Conservation (phyloP, 2,329 filamentous ascomycete genomes). For the Alternaria panax region DNA sequence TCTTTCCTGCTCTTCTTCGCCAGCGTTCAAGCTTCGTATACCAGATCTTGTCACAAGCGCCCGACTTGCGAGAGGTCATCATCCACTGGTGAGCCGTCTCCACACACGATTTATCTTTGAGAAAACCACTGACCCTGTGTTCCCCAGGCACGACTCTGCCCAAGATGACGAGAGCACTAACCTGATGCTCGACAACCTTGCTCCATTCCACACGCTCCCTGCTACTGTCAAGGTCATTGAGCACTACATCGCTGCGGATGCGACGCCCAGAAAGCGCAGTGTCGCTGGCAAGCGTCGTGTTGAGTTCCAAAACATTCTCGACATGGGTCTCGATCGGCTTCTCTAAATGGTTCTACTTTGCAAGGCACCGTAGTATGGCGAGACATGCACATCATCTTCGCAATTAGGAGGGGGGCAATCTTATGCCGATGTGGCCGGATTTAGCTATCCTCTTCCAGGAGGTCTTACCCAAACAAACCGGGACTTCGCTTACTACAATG, state of each 20-base stretch:
- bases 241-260: conserved; percentile 37
- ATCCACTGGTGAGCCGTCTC: conserved; percentile 34
- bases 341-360: conserved; percentile 11
- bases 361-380: neutral
- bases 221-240: conserved; percentile 33
- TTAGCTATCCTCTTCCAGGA: neutral
- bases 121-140: neutral
- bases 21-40: conserved; percentile 34
- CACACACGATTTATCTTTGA: neutral
- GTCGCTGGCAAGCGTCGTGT: conserved; percentile 38
- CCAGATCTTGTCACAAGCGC: conserved; percentile 34
- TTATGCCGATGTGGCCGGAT: neutral
- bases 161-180: conserved; percentile 29
- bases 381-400: neutral
- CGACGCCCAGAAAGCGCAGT: conserved; percentile 33
- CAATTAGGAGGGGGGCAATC: neutral
- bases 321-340: conserved; percentile 24
- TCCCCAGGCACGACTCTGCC: conserved; percentile 37
- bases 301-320: conserved; percentile 42
- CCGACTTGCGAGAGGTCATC: conserved; percentile 33
- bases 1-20: conserved; percentile 40
- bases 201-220: conserved; percentile 29
- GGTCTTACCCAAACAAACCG: neutral
- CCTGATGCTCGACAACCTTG: conserved; percentile 35
- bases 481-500: no score